Base-by-base conservation (phyloP, 2,329 filamentous ascomycete species). In the Amauroascus verrucosus region DNA sequence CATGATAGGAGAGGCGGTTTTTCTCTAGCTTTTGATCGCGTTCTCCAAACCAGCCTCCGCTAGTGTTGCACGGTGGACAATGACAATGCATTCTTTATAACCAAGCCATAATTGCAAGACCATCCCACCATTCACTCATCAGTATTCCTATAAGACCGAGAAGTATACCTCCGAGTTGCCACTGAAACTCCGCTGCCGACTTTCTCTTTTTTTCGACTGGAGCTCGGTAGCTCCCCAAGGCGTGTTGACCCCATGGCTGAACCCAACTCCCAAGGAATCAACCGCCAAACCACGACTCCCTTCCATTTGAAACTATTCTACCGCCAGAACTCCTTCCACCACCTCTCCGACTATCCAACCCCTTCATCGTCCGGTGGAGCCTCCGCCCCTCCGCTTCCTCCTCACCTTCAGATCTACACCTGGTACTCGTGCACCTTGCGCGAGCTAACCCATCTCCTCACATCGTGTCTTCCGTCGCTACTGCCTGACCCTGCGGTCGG, bases 231-330 rank as follows among this genome's bases (percentile, higher is more conserved):
- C 33, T 48, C 32, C 26, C 30, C 18, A 32, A 20, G 5, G 9
- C 14, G 5, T 24, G 24, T 24, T 37, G 30, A 53, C 51, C 53
- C 53, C 32, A 48, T 11, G n/a, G 22, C 32, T 11, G 50, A 52
- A 11, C 26, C 43, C 38, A 38, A 54, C 30, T 1, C 64, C 53
- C 57, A 63, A 45, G 74, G 77, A 63, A 75, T 84, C 62, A 81
- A 89, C 66, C 82, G 84, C 57, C 79, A 86, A 63, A 77, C 78
- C 45, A 86, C 82, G 11, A 82, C 86, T 2, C 90, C 89, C 5
- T 95, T 95, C 70, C 80, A 91, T 57, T 75, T 95, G 16, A 89
- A 86, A 66, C 78, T 95, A 56, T 95, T 90, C 74, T 94, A 91
- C 71, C 82, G 83, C 56, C 80, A 77, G 14, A 81, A 83, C 63